These are phyloP conservation scores for Anthracocystis setariae DNA, from an alignment of 1,284 basidiomycete species.

Conservation along the genomic window DNA sequence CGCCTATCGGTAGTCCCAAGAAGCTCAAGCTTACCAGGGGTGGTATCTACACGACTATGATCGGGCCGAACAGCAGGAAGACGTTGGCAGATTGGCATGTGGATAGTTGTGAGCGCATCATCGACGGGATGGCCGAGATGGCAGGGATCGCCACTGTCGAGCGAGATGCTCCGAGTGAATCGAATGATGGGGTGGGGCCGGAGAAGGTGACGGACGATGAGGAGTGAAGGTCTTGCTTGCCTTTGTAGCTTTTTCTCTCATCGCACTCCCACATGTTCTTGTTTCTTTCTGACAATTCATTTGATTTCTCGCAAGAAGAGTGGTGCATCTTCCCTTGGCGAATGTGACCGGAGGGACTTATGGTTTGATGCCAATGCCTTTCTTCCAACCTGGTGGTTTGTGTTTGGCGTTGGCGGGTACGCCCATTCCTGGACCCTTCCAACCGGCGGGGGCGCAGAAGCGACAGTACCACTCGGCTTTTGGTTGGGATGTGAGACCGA, in stretches of 20 bases:
- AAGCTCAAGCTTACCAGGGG: slow-evolving; percentile 47
- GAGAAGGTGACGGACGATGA: slow-evolving; percentile 3
- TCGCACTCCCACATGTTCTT: neutral
- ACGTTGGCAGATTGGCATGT: slow-evolving; percentile 66
- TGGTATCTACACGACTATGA: slow-evolving; percentile 62
- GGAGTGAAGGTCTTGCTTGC: neutral
- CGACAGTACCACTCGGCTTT: slow-evolving; percentile 67
- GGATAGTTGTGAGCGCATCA: slow-evolving; percentile 53
- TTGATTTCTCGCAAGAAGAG: slow-evolving; percentile 1
- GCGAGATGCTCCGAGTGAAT: slow-evolving; percentile 22
- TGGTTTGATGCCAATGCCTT: slow-evolving; percentile 24
- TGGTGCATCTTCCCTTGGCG: no score
- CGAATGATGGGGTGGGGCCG: neutral
- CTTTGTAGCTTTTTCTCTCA: neutral
- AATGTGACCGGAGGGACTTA: neutral
- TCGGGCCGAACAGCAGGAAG: slow-evolving; percentile 61
- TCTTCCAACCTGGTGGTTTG: slow-evolving; percentile 21
- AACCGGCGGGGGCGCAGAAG: slow-evolving; percentile 57
- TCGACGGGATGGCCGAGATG: slow-evolving; percentile 62
- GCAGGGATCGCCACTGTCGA: slow-evolving; percentile 30
- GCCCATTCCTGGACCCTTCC: slow-evolving; percentile 53
- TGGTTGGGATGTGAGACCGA: slow-evolving; percentile 51
- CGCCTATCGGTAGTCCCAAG: slow-evolving; percentile 41
- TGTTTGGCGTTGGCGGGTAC: slow-evolving; percentile 45
- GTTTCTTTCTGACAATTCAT: neutral